These are phyloP conservation scores for Ramalina peruviana DNA, from an alignment of 495 filamentous ascomycete species.

Conservation along the genomic window DNA sequence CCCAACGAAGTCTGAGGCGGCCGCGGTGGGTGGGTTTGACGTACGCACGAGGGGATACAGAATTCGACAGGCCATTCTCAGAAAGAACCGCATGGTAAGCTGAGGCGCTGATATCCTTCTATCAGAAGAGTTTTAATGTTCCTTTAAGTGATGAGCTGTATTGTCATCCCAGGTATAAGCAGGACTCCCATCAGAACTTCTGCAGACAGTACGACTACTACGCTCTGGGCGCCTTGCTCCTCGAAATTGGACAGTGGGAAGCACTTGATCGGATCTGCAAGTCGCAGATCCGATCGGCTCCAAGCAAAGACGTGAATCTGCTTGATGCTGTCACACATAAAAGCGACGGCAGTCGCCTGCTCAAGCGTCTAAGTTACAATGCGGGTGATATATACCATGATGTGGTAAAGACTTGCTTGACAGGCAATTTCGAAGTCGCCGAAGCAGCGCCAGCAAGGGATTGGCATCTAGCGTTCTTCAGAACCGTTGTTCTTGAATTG, in stretches of 20 bases:
- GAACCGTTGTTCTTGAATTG: background rate
- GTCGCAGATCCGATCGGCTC: background rate
- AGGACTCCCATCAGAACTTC: background rate
- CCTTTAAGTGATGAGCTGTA: background rate
- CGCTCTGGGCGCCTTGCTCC: background rate
- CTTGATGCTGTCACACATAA: background rate
- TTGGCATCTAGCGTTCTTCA: conserved; percentile 1
- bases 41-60: background rate
- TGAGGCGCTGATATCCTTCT: background rate
- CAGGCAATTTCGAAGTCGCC: background rate
- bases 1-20: background rate
- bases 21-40: background rate
- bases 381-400: conserved; percentile 1
- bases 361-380: background rate
- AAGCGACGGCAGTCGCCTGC: background rate
- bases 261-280: background rate
- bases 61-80: background rate
- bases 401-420: background rate
- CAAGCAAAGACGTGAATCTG: background rate
- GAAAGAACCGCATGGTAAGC: background rate
- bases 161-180: background rate
- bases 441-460: background rate
- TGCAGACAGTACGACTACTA: background rate
- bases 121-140: background rate
- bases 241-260: background rate